These are phyloP conservation scores for Dactylonectria estremocensis DNA, from an alignment of 2,329 filamentous ascomycete species.

Conservation along the genomic window DNA sequence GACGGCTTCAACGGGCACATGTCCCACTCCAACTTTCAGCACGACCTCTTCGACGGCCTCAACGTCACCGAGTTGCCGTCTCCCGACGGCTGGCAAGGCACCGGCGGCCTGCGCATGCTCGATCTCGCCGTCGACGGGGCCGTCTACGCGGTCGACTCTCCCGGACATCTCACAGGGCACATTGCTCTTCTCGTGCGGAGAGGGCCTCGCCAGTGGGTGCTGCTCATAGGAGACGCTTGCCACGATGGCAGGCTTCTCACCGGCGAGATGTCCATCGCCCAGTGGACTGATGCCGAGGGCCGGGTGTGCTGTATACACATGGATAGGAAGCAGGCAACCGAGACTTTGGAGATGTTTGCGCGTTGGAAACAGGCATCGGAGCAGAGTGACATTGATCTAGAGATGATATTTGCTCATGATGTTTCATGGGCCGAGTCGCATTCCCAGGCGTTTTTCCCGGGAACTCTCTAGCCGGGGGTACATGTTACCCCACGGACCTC, in stretches of 20 bases:
- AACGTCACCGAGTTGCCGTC: slow-evolving; percentile 33
- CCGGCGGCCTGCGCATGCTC: background rate
- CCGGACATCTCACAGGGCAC: slow-evolving; percentile 25
- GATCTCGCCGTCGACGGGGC: slow-evolving; percentile 4
- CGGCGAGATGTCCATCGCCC: slow-evolving; percentile 66
- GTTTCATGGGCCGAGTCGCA: too few species aligned
- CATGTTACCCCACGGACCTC: too few species aligned
- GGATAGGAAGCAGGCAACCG: too few species aligned
- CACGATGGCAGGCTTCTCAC: slow-evolving; percentile 66
- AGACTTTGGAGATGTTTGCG: too few species aligned
- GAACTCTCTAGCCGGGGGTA: too few species aligned
- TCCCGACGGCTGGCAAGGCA: slow-evolving; percentile 31
- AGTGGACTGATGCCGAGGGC: slow-evolving; percentile 36
- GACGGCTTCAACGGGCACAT: slow-evolving; percentile 32
- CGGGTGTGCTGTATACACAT: too few species aligned
- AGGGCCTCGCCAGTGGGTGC: slow-evolving; percentile 34
- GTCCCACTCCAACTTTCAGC: too few species aligned
- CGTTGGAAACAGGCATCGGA: too few species aligned
- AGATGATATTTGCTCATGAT: too few species aligned
- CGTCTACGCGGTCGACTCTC: slow-evolving; percentile 13
- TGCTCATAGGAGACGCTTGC: slow-evolving; percentile 68
- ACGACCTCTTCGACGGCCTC: too few species aligned
- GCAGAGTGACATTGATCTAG: too few species aligned
- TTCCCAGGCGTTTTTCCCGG: too few species aligned
- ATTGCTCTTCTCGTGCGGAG: slow-evolving; percentile 2